phyloP scores from a whole-genome alignment of 2,329 filamentous ascomycete genomes.

The Biscogniauxia sp. region DNA sequence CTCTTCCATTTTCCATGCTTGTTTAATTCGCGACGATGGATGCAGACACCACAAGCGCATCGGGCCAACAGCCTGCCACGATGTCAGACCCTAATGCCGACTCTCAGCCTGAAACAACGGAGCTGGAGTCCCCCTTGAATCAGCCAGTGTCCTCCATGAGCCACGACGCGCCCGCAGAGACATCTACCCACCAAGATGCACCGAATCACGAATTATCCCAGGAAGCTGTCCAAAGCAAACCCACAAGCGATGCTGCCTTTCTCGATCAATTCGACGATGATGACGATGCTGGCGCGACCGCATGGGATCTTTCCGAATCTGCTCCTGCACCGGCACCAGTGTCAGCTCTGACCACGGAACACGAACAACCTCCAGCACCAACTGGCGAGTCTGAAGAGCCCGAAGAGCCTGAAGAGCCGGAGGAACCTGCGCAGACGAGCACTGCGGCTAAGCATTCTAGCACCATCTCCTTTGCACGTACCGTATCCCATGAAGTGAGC shows the following conservation, averaged over 20 bases:
- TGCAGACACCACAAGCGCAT: conserved; percentile 40
- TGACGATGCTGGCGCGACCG: conserved; percentile 24
- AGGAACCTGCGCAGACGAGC: conserved; percentile 16
- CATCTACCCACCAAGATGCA: conserved; percentile 12
- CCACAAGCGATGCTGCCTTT: conserved; percentile 18
- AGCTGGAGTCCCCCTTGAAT: conserved; percentile 9
- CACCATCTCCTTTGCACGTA: conserved; percentile 62
- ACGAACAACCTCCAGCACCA: conserved; percentile 12
- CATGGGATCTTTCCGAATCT: conserved; percentile 26
- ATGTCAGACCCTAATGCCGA: conserved; percentile 43
- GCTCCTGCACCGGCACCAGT: conserved; percentile 3
- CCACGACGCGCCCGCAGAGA: conserved; percentile 8
- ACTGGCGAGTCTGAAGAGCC: conserved; percentile 15
- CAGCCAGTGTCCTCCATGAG: conserved; percentile 6
- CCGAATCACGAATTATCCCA: conserved; percentile 12
- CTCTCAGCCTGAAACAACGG: conserved; percentile 14
- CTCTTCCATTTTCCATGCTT: conserved; percentile 24
- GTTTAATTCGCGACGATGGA: conserved; percentile 39
- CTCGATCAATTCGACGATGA: conserved; percentile 24
- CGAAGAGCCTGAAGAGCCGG: conserved; percentile 14
- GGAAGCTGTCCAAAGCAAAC: conserved; percentile 15
- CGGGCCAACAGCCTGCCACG: conserved; percentile 49
- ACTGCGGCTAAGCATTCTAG: conserved; percentile 54
- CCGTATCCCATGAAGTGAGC: conserved; percentile 60
- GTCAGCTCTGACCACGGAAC: conserved; percentile 9